Evolutionary conservation across 1,284 basidiomycete genomes (phyloP), one percentile per base, ranked within the genome.

Genomic region (Stereum hirsutum): DNA sequence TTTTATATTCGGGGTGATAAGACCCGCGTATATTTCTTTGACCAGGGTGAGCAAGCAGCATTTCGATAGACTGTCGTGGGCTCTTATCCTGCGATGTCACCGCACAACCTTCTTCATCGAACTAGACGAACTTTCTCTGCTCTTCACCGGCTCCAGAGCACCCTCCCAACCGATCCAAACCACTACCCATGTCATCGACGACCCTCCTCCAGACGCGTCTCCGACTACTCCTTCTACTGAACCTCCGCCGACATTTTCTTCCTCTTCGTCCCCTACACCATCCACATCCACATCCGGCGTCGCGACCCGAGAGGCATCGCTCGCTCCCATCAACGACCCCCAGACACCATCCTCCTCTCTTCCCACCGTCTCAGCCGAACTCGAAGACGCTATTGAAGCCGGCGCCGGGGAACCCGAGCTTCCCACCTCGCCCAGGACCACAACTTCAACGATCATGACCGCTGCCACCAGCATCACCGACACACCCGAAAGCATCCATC

Each of bases 1-100:
- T 89, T 95, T 50, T 97, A 97, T 56, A 84, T 94, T 40, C 77
- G 95, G 38, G 95, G 95, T 1, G 95, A 99, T 62, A 95, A 94
- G 51, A 99, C 95, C 0, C 72, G 96, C 27, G 94, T 97, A 0
- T 97, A 96, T 61, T 97, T 96, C 60, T 97, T 97, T 54, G 86
- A 89, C 49, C 60, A 86, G 15, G 88, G 89, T 86, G 50, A 36
- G 71, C 57, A 15, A 15, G n/a, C 10, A 30, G 28, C 28, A 30
- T 8, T n/a, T n/a, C 10, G 10, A n/a, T 30, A 30, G 8, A 8
- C 28, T 8, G 28, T 30, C 28, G 8, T 17, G 23, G n/a, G 1
- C 31, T 26, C n/a, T 26, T 14, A 24, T 12, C 37, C 35, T 17
- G 4, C 31, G 15, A 14, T 25, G 17, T 39, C 46, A n/a, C 31